Evolutionary conservation across 495 filamentous ascomycete genomes (phyloP).

Genomic region (Trichoderma erinaceum): DNA sequence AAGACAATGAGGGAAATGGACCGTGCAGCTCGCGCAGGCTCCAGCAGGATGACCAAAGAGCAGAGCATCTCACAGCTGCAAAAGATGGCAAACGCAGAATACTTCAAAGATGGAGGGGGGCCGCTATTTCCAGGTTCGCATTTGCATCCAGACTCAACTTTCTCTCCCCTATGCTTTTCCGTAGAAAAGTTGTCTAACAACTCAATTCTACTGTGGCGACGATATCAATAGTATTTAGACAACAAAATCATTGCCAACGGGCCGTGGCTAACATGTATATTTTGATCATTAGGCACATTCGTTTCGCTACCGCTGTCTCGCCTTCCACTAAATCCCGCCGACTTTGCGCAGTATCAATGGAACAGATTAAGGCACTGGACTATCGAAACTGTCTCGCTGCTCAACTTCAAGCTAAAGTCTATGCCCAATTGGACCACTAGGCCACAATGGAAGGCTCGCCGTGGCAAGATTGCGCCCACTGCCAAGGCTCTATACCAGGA

Average conservation of each 20-base stretch:
- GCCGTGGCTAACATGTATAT: background rate
- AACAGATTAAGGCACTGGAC: background rate
- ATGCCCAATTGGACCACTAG: conserved; percentile 4
- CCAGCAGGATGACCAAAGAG: conserved; percentile 8
- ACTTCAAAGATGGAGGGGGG: conserved; percentile 10
- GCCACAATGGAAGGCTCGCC: conserved; percentile 34
- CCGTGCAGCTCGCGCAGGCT: background rate
- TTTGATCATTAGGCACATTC: conserved; percentile 7
- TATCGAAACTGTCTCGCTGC: background rate
- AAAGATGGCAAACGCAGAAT: conserved; percentile 6
- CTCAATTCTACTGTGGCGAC: no score
- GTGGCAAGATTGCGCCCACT: conserved; percentile 36
- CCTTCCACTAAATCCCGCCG: background rate
- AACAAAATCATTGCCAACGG: background rate
- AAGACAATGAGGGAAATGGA: conserved; percentile 11
- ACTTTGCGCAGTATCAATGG: conserved; percentile 14
- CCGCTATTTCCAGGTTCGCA: conserved; percentile 12
- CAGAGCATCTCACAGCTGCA: conserved; percentile 14
- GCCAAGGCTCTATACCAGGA: conserved; percentile 56
- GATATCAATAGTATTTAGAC: no score
- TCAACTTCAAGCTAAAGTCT: conserved; percentile 8
- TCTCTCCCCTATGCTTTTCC: background rate
- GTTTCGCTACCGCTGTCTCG: conserved; percentile 9
- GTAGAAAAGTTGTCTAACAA: background rate
- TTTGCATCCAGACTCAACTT: background rate